Percentiles rank a stretch among this genome's conserved stretches.
phyloP scores from a whole-genome alignment of 495 filamentous ascomycete species.

The Terfezia boudieri region DNA sequence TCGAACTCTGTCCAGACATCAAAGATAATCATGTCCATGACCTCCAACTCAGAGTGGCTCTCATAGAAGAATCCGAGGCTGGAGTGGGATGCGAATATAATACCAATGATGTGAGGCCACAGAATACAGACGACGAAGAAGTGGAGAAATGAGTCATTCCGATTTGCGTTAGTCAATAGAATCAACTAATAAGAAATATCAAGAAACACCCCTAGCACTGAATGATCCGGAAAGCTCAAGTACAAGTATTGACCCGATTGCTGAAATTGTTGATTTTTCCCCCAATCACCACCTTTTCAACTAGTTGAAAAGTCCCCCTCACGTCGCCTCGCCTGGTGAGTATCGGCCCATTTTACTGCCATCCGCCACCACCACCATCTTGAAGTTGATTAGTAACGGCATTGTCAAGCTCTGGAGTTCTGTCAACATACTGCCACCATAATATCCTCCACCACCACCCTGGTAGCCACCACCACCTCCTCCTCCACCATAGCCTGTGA shows the following conservation, averaged over 20 bases:
- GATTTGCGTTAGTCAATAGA: neutral
- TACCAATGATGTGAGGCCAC: neutral
- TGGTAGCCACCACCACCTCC: constrained; percentile 1
- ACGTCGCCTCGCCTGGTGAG: too few species aligned
- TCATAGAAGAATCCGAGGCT: constrained; percentile 1
- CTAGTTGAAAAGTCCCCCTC: too few species aligned
- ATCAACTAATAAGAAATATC: neutral
- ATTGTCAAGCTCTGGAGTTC: too few species aligned
- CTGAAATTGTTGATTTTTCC: too few species aligned
- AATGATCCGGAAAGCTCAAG: too few species aligned
- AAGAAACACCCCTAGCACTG: too few species aligned
- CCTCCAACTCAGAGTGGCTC: constrained; percentile 8
- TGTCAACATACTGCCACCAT: neutral
- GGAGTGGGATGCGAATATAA: neutral
- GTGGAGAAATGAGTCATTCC: neutral
- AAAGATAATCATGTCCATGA: constrained; percentile 60
- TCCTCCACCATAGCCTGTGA: constrained; percentile 3
- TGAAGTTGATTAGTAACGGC: too few species aligned
- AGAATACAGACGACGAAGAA: neutral
- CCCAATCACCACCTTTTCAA: too few species aligned
- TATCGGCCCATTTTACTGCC: neutral
- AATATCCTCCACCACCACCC: constrained; percentile 4
- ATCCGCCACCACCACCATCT: neutral
- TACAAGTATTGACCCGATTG: too few species aligned
- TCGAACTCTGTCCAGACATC: constrained; percentile 49